phyloP scores from a whole-genome alignment of 768 basidiomycete genomes.

The Trametes meyenii region DNA sequence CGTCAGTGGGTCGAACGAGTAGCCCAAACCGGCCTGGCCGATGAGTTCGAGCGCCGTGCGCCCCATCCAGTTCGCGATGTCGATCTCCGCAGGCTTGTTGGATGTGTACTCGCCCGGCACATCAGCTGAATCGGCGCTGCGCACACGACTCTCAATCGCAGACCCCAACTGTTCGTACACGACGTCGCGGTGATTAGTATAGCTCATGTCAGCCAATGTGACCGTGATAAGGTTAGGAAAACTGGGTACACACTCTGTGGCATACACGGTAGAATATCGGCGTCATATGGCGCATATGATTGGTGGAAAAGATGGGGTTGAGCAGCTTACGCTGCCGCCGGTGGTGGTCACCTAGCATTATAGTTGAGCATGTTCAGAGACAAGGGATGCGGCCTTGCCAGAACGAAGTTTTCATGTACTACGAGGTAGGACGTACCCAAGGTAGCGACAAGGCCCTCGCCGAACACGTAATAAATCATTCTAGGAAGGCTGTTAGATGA shows the following conservation, averaged over 20 bases:
- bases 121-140: constrained; percentile 8
- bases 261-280: constrained; percentile 30
- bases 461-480: constrained; percentile 23
- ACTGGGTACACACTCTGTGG: constrained; percentile 20
- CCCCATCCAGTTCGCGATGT: constrained; percentile 24
- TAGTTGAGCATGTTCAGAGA: too few species aligned
- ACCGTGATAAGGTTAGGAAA: not conserved
- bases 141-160: too few species aligned
- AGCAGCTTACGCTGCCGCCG: constrained; percentile 35
- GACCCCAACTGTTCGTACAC: too few species aligned
- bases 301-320: constrained; percentile 34
- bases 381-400: too few species aligned
- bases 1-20: constrained; percentile 22
- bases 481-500: constrained; percentile 9
- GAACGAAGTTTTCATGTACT: too few species aligned
- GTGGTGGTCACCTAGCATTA: constrained; percentile 31
- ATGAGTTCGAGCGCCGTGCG: constrained; percentile 27
- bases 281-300: constrained; percentile 30
- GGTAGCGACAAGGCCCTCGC: constrained; percentile 29
- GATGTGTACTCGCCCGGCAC: not conserved
- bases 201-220: too few species aligned
- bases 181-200: too few species aligned
- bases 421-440: constrained; percentile 20
- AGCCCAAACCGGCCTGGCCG: constrained; percentile 24
- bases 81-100: constrained; percentile 2